These are phyloP conservation scores for Crassisporium funariophilum DNA, from an alignment of 768 basidiomycete genomes.

Conservation along the genomic window DNA sequence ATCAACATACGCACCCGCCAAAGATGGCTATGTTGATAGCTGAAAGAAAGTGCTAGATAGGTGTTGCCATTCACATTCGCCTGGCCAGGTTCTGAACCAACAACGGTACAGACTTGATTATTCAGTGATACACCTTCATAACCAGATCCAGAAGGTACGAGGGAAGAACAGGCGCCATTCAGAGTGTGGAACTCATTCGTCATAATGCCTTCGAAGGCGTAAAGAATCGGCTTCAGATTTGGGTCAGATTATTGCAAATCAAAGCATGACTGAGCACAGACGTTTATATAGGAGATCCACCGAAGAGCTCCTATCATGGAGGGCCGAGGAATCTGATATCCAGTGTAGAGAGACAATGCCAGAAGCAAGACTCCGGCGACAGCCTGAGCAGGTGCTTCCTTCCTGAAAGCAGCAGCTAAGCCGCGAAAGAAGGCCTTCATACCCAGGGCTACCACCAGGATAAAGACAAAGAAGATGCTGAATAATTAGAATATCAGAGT, in stretches of 20 bases:
- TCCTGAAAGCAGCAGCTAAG: conserved; percentile 57
- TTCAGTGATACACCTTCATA: conserved; percentile 55
- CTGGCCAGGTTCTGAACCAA: conserved; percentile 66
- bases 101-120: conserved; percentile 78
- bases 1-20: conserved; percentile 41
- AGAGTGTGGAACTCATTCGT: conserved; percentile 81
- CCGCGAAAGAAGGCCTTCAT: conserved; percentile 79
- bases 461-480: conserved; percentile 59
- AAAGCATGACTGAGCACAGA: conserved; percentile 1
- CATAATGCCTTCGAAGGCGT: conserved; percentile 75
- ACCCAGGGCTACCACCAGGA: conserved; percentile 54
- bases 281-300: no score
- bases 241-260: background rate
- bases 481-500: background rate
- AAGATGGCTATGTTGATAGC: conserved; percentile 39
- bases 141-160: conserved; percentile 64
- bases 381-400: conserved; percentile 51
- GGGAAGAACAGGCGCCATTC: conserved; percentile 56
- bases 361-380: conserved; percentile 45
- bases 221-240: conserved; percentile 58
- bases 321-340: conserved; percentile 50
- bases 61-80: conserved; percentile 58
- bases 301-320: conserved; percentile 66
- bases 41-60: conserved; percentile 53
- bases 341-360: conserved; percentile 26